Evolutionary conservation across 2,329 filamentous ascomycete species (phyloP).

Genomic region (Xylogone sp.): DNA sequence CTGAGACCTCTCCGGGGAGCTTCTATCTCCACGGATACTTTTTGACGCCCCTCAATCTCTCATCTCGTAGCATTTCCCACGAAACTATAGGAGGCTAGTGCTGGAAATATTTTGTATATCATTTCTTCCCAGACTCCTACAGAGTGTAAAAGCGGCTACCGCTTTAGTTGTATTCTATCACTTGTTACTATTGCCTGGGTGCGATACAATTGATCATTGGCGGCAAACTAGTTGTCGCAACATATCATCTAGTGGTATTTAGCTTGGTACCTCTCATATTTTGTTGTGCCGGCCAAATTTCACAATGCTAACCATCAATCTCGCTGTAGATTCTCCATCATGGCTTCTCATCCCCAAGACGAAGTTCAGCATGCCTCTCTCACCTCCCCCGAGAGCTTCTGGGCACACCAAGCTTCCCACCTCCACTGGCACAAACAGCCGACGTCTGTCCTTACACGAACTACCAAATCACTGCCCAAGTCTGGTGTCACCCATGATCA

Average conservation of each 20-base stretch:
- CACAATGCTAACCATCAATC: too few relatives aligned
- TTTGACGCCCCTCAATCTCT: not conserved
- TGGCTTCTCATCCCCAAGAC: conserved; percentile 28
- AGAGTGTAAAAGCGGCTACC: too few relatives aligned
- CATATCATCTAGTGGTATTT: too few relatives aligned
- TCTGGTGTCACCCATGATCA: conserved; percentile 63
- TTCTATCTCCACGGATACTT: not conserved
- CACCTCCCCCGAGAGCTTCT: conserved; percentile 67
- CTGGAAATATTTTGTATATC: not conserved
- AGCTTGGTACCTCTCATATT: too few relatives aligned
- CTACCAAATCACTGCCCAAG: conserved; percentile 56
- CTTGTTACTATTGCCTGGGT: too few relatives aligned
- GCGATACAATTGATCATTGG: too few relatives aligned
- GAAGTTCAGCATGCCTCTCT: conserved; percentile 48
- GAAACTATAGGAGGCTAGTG: not conserved
- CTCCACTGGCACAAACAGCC: conserved; percentile 81
- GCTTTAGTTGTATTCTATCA: too few relatives aligned
- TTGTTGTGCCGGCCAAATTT: too few relatives aligned
- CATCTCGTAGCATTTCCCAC: not conserved
- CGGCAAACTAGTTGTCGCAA: too few relatives aligned
- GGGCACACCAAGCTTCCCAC: conserved; percentile 68
- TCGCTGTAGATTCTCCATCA: conserved; percentile 6
- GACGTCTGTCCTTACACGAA: conserved; percentile 53
- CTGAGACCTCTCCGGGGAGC: not conserved
- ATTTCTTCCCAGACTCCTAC: not conserved